Evolutionary conservation across 805 yeast species (phyloP).

Genomic region (Pichia rugopelliculosa): DNA sequence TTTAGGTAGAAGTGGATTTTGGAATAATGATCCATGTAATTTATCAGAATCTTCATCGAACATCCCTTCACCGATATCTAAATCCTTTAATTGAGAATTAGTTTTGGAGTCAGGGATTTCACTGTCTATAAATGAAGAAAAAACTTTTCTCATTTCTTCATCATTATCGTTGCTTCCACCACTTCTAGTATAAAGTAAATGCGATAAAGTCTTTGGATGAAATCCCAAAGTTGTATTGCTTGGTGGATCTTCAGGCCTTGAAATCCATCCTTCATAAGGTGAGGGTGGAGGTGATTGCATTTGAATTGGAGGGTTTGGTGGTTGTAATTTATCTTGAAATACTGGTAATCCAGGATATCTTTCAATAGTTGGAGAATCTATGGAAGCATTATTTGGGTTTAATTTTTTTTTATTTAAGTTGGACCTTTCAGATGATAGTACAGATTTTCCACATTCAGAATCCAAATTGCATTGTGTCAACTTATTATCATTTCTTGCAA

Average conservation of each 20-base stretch:
- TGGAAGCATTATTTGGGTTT: background rate
- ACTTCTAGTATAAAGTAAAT: conserved; percentile 20
- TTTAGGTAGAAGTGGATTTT: background rate
- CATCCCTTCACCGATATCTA: conserved; percentile 9
- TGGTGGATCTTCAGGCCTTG: conserved; percentile 28
- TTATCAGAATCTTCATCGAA: conserved; percentile 3
- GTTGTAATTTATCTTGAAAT: conserved; percentile 10
- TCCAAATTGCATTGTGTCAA: conserved; percentile 1
- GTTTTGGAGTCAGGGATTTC: conserved; percentile 4
- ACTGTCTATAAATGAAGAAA: conserved; percentile 7
- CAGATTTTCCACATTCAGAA: background rate
- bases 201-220: conserved; percentile 26
- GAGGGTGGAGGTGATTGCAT: conserved; percentile 32
- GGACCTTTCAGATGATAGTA: background rate
- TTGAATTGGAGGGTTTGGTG: conserved; percentile 25
- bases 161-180: background rate
- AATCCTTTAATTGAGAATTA: conserved; percentile 1
- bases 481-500: conserved; percentile 17
- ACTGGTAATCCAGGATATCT: conserved; percentile 4
- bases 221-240: conserved; percentile 22
- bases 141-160: conserved; percentile 6
- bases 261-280: conserved; percentile 28
- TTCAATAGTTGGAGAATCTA: conserved; percentile 4
- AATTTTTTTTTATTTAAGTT: background rate
- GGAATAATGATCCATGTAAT: conserved; percentile 2